Conservation (phyloP, 164 flowering plant genomes). For the Aristolochia californica region DNA sequence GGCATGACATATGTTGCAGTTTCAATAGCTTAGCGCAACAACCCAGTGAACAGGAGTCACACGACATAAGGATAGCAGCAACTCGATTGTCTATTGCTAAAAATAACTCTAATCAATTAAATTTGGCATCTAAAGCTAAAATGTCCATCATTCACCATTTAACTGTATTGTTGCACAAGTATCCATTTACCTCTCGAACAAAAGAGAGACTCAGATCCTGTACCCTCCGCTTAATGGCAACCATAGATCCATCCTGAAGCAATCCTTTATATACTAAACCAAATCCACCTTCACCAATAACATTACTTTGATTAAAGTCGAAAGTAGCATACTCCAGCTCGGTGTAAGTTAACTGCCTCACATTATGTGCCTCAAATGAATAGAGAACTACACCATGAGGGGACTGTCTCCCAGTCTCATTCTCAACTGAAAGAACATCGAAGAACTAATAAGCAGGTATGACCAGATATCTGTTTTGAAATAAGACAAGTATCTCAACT, state of each 20-base stretch:
- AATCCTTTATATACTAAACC: slow-evolving; percentile 40
- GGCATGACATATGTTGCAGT: too few relatives aligned
- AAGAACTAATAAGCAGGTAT: not conserved
- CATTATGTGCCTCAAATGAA: slow-evolving; percentile 8
- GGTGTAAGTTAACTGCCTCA: slow-evolving; percentile 18
- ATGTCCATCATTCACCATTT: too few relatives aligned
- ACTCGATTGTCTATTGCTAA: too few relatives aligned
- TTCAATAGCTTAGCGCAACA: too few relatives aligned
- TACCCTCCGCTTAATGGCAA: slow-evolving; percentile 35
- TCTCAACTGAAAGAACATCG: slow-evolving; percentile 13
- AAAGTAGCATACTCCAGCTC: slow-evolving; percentile 39
- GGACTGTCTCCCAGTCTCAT: slow-evolving; percentile 16
- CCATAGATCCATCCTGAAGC: slow-evolving; percentile 42
- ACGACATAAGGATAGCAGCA: too few relatives aligned
- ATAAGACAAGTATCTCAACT: not conserved
- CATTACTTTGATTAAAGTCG: slow-evolving; percentile 28
- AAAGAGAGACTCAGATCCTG: slow-evolving; percentile 19
- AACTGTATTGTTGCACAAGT: too few relatives aligned
- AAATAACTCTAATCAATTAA: too few relatives aligned
- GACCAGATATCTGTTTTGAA: not conserved
- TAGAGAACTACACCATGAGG: slow-evolving; percentile 13
- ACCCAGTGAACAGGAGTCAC: too few relatives aligned
- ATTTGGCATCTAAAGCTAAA: too few relatives aligned
- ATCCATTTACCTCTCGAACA: slow-evolving; percentile 24
- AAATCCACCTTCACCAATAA: slow-evolving; percentile 40